These are phyloP conservation scores for Botrytis porri DNA, from an alignment of 2,329 filamentous ascomycete genomes.

Conservation along the genomic window DNA sequence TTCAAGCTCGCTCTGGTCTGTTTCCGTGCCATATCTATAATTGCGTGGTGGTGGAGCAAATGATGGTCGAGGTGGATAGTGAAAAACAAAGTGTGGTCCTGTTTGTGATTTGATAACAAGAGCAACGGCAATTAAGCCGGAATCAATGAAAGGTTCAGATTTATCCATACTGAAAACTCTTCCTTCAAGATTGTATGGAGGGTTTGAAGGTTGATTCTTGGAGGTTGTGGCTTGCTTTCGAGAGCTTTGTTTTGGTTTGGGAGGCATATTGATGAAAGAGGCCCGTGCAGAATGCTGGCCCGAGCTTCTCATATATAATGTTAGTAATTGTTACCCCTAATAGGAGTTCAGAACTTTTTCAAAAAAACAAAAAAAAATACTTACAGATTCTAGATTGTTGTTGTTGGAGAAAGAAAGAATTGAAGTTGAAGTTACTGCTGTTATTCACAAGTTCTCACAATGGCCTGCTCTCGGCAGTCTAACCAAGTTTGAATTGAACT, in stretches of 20 bases:
- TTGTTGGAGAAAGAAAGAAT: too few species aligned
- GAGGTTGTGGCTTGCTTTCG: neutral
- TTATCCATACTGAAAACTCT: slow-evolving; percentile 13
- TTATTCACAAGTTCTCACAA: neutral
- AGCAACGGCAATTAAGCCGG: slow-evolving; percentile 46
- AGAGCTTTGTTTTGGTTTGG: neutral
- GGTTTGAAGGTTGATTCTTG: neutral
- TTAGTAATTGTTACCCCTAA: neutral
- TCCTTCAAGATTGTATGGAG: neutral
- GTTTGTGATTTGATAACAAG: slow-evolving; percentile 58
- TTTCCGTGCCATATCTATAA: slow-evolving; percentile 36
- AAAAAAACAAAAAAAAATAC: too few species aligned
- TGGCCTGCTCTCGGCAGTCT: neutral
- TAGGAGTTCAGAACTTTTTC: neutral
- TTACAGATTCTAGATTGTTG: neutral
- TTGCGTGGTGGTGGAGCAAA: slow-evolving; percentile 37
- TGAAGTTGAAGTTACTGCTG: neutral
- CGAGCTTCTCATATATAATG: slow-evolving; percentile 6
- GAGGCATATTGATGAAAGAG: neutral
- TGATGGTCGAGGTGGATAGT: slow-evolving; percentile 67
- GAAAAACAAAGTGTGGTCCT: slow-evolving; percentile 79
- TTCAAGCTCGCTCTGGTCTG: slow-evolving; percentile 33
- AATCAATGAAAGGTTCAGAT: slow-evolving; percentile 38
- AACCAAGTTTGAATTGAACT: neutral
- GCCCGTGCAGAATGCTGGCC: slow-evolving; percentile 5